Evolutionary conservation across 352 stramenopile species (phyloP), one percentile per base, ranked within the genome.

Genomic region (Globisporangium carolinianum): DNA sequence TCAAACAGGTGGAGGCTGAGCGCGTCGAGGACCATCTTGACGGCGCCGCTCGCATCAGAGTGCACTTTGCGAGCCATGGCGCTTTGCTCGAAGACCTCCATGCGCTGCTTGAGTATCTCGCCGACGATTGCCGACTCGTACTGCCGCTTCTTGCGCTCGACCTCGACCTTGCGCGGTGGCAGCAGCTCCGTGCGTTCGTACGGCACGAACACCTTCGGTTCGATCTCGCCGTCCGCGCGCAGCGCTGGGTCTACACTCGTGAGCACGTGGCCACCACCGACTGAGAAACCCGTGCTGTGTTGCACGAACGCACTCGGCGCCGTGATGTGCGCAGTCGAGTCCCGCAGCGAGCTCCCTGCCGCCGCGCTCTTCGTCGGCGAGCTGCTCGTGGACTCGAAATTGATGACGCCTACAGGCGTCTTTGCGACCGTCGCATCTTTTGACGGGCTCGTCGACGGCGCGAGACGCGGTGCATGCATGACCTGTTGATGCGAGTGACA

Each of bases 1-100:
- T 95, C 85, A 36, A 95, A 95, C 24, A 79, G 49, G 43, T 89
- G 68, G 5, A 95, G 62, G 32, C 67, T 78, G 43, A 95, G 60
- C 3, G 55, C 71, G 15, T 88, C 78, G 15, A 91, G 63, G 45
- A 92, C 75, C 32, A 60, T 56, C 58, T 79, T 81, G 1, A 75
- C 74, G 1, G 71, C 58, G 39, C 79, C 77, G 17, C 79, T 89
- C 12, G 61, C 57, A 51, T 89, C 75, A 36, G 67, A 65, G 5
- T 66, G 48, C 1, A 85, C 51, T 62, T 76, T 80, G 24, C 57
- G 52, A 48, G 79, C 83, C 39, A 76, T 51, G 1, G 47, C 3
- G 0, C 62, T 80, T 32, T 47, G 54, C 39, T 81, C 58, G 37
- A 89, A 83, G 35, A 55, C 57, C 17, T 51, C 47, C 64, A 86